Percentiles rank a stretch among this genome's conserved stretches.
These are phyloP conservation scores for Coemansia asiatica DNA, from an alignment of 192 early-diverging fungal genomes.

Conservation along the genomic window DNA sequence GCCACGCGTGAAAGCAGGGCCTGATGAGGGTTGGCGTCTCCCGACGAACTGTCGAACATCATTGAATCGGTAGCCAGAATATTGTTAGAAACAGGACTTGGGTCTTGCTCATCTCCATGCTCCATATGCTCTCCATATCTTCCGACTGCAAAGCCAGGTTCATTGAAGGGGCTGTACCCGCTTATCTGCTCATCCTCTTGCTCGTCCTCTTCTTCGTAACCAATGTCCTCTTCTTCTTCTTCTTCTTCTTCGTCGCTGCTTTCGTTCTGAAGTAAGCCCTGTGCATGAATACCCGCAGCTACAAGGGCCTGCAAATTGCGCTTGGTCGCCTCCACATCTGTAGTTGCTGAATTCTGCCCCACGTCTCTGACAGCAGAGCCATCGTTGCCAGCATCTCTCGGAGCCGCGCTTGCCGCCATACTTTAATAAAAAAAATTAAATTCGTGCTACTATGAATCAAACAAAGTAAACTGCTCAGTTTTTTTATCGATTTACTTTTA, in stretches of 20 bases:
- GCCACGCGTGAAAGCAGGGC: constrained; percentile 51
- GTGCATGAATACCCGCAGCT: constrained; percentile 44
- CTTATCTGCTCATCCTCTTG: not conserved
- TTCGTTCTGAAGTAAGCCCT: constrained; percentile 32
- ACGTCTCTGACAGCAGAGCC: not conserved
- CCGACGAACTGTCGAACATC: not conserved
- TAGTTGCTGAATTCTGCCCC: not conserved
- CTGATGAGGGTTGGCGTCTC: constrained; percentile 8
- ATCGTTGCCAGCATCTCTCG: not conserved
- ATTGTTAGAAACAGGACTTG: not conserved
- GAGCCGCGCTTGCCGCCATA: constrained; percentile 10
- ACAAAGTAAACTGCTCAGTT: too few species aligned
- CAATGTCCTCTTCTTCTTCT: constrained; percentile 15
- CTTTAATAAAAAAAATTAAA: too few species aligned
- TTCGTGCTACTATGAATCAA: too few species aligned
- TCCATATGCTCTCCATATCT: not conserved
- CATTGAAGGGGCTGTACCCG: too few species aligned
- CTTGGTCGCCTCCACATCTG: constrained; percentile 50
- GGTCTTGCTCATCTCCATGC: not conserved
- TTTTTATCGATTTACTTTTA: not conserved
- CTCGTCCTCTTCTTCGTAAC: constrained; percentile 8
- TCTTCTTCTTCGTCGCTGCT: constrained; percentile 14
- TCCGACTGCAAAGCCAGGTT: not conserved
- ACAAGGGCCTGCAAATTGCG: constrained; percentile 49
- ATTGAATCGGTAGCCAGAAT: too few species aligned